Conservation (phyloP, 2,329 filamentous ascomycete genomes). For the Cladobotryum mycophilum region DNA sequence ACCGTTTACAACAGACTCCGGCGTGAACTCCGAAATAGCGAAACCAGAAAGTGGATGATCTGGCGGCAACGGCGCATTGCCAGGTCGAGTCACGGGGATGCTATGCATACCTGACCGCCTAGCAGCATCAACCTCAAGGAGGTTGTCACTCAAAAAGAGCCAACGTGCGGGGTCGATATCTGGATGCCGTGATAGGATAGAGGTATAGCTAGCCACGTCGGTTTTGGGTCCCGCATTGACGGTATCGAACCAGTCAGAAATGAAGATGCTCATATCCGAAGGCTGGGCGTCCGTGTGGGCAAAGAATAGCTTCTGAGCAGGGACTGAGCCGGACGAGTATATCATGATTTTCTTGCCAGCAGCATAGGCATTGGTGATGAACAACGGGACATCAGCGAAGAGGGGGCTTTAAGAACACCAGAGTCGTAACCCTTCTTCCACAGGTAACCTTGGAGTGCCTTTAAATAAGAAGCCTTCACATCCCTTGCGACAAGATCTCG, state of each 20-base stretch:
- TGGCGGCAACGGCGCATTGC: conserved; percentile 58
- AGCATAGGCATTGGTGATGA: conserved; percentile 52
- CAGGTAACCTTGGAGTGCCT: conserved; percentile 72
- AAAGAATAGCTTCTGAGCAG: conserved; percentile 76
- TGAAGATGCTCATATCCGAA: conserved; percentile 52
- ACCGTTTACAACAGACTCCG: conserved; percentile 15
- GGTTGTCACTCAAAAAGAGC: conserved; percentile 78
- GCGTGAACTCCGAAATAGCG: conserved; percentile 31
- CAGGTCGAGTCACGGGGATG: conserved; percentile 58
- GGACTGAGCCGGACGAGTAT: conserved; percentile 75
- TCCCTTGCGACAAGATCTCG: conserved; percentile 64
- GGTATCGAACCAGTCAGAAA: conserved; percentile 71
- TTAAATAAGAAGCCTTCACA: conserved; percentile 70
- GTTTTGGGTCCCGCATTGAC: conserved; percentile 72
- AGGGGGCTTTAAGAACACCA: conserved; percentile 63
- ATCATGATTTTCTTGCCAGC: conserved; percentile 59
- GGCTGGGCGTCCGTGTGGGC: conserved; percentile 54
- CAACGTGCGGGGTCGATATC: conserved; percentile 46
- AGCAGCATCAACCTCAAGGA: conserved; percentile 61
- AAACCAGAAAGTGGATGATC: conserved; percentile 34
- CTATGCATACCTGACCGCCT: conserved; percentile 57
- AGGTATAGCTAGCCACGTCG: conserved; percentile 59
- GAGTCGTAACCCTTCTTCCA: conserved; percentile 69
- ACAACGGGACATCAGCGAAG: conserved; percentile 66
- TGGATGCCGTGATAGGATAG: conserved; percentile 46